Evolutionary conservation across 306 rosid genomes (phyloP).

Genomic region (Quercus cerris): DNA sequence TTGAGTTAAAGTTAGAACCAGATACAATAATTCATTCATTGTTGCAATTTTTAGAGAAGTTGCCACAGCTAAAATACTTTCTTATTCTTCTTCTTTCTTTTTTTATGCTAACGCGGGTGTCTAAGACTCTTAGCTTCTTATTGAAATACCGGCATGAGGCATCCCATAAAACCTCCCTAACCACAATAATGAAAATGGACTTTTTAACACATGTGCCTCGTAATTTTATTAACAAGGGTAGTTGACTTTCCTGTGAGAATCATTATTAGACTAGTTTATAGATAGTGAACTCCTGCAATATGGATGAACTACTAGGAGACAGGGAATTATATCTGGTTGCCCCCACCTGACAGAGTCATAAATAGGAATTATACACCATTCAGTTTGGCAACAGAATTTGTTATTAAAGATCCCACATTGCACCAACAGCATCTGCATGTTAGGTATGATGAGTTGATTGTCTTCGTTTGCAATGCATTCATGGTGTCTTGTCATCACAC

Average conservation of each 20-base stretch:
- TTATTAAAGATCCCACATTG: neutral
- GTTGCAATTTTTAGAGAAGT: neutral
- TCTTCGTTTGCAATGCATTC: neutral
- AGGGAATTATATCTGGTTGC: neutral
- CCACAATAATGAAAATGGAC: too few relatives aligned
- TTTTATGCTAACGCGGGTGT: too few relatives aligned
- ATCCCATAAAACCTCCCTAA: too few relatives aligned
- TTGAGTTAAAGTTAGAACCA: neutral
- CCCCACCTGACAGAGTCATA: neutral
- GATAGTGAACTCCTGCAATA: neutral
- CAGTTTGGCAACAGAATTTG: neutral
- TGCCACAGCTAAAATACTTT: neutral
- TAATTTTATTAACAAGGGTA: neutral
- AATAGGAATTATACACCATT: too few relatives aligned
- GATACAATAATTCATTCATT: neutral
- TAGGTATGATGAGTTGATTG: conserved; percentile 4
- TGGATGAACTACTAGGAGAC: neutral
- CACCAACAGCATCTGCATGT: conserved; percentile 12
- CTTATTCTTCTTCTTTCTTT: too few relatives aligned
- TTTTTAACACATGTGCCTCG: neutral
- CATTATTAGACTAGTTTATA: neutral
- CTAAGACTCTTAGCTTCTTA: too few relatives aligned
- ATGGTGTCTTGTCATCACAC: neutral
- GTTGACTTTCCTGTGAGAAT: neutral
- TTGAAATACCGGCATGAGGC: too few relatives aligned